A percentile compares a stretch with the other conserved stretches of the same genome.
Evolutionary conservation across 305 asterid species (phyloP).

Genomic region (Fraxinus greggii): DNA sequence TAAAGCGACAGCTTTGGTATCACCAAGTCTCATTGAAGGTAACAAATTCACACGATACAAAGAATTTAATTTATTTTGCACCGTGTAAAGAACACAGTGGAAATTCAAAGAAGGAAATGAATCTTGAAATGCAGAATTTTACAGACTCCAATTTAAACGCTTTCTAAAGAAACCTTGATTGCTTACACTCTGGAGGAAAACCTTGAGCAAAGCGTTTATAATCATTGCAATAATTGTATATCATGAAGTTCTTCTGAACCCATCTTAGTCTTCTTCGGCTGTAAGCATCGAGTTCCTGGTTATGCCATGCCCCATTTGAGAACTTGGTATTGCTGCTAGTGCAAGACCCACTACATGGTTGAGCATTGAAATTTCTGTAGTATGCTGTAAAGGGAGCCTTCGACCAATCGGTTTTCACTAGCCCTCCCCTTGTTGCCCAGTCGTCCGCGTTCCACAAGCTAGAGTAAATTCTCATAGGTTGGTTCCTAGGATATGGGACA

Average conservation of each 20-base stretch:
- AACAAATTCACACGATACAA: neutral
- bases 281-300: constrained; percentile 61
- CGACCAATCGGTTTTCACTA: constrained; percentile 73
- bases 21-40: neutral
- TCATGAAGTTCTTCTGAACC: constrained; percentile 90
- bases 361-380: constrained; percentile 61
- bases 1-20: neutral
- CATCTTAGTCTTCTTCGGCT: constrained; percentile 73
- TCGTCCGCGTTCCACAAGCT: constrained; percentile 89
- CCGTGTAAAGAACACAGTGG: neutral
- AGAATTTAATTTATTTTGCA: constrained; percentile 17
- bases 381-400: constrained; percentile 82
- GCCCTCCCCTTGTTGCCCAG: constrained; percentile 90
- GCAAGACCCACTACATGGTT: constrained; percentile 33
- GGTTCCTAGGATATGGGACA: constrained; percentile 65
- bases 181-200: constrained; percentile 56
- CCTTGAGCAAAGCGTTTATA: constrained; percentile 64
- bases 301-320: constrained; percentile 53
- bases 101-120: neutral
- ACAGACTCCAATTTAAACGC: neutral
- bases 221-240: constrained; percentile 73
- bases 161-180: constrained; percentile 15
- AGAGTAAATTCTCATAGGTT: constrained; percentile 78
- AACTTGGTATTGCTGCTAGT: constrained; percentile 25
- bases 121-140: neutral